phyloP scores from a whole-genome alignment of 73 alveolate species.

The Tetrahymena borealis region DNA sequence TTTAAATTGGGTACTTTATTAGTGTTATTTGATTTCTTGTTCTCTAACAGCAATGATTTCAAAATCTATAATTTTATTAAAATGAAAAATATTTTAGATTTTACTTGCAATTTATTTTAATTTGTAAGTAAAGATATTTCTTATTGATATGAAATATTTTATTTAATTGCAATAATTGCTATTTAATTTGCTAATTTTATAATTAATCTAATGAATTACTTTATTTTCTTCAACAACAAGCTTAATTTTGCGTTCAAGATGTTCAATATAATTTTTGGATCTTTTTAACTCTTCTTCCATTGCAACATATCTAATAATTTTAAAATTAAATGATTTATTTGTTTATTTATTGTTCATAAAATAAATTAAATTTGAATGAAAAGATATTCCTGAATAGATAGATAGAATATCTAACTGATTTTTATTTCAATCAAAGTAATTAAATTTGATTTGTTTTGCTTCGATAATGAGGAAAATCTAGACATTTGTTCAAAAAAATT shows the following conservation, averaged over 20 bases:
- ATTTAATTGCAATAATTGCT: neutral
- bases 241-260: neutral
- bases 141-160: neutral
- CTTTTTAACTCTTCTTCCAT: neutral
- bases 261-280: neutral
- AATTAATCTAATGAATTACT: neutral
- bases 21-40: neutral
- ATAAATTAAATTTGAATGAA: too few species aligned
- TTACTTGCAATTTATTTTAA: too few species aligned
- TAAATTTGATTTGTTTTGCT: too few species aligned
- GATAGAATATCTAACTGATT: too few species aligned
- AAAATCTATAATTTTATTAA: neutral
- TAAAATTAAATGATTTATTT: neutral
- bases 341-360: too few species aligned
- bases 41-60: neutral
- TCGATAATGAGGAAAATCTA: too few species aligned
- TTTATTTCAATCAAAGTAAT: too few species aligned
- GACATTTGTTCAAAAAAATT: too few species aligned
- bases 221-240: neutral
- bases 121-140: neutral
- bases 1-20: neutral
- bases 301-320: neutral
- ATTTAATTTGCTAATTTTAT: neutral
- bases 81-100: neutral
- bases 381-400: too few species aligned